A percentile compares a stretch with the other conserved stretches of the same genome.
phyloP scores from a whole-genome alignment of 1,139 yeast species.

The Wickerhamomyces sp. region DNA sequence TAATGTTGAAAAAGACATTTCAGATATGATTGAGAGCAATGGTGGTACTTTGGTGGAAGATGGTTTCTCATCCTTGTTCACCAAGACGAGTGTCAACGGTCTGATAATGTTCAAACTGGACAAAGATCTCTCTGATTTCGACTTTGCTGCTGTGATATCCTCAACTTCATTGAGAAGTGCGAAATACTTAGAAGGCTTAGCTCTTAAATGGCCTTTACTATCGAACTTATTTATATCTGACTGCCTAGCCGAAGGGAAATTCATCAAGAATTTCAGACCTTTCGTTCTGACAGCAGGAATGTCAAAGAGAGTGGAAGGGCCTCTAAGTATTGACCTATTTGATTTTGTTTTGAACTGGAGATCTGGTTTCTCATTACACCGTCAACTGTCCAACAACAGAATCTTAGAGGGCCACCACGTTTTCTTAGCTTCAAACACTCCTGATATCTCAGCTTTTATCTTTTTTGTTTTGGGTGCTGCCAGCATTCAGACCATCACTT shows the following conservation, averaged over 20 bases:
- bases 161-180: constrained; percentile 56
- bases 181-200: constrained; percentile 79
- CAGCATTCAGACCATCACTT: constrained; percentile 15
- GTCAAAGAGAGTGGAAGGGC: constrained; percentile 10
- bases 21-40: constrained; percentile 34
- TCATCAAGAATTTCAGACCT: constrained; percentile 23
- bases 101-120: constrained; percentile 11
- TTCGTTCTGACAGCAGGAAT: constrained; percentile 75
- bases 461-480: constrained; percentile 45
- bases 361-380: constrained; percentile 23
- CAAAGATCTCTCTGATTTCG: constrained; percentile 13
- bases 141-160: constrained; percentile 65
- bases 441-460: constrained; percentile 39
- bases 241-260: constrained; percentile 33
- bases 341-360: constrained; percentile 33
- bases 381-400: constrained; percentile 38
- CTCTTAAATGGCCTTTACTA: constrained; percentile 85
- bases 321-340: constrained; percentile 33
- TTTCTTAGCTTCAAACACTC: constrained; percentile 30
- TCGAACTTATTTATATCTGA: constrained; percentile 58
- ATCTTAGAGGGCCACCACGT: constrained; percentile 32
- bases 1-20: constrained; percentile 33
- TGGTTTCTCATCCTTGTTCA: constrained; percentile 36
- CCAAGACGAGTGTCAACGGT: constrained; percentile 1
- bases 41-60: constrained; percentile 52